These are phyloP conservation scores for Cystofilobasidium ferigula DNA, from an alignment of 768 basidiomycete genomes.

Conservation along the genomic window DNA sequence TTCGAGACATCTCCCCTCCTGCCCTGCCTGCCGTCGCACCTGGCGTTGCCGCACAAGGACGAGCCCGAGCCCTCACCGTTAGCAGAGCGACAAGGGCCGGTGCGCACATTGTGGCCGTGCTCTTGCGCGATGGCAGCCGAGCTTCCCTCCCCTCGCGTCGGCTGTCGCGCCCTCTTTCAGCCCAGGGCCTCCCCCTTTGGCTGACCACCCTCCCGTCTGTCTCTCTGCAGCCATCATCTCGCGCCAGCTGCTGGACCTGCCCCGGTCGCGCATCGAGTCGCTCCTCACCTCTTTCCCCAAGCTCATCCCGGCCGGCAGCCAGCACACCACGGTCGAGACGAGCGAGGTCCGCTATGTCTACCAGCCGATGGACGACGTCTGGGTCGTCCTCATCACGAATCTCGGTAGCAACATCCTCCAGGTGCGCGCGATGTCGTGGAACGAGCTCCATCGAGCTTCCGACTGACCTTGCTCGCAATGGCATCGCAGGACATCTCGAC, in stretches of 20 bases:
- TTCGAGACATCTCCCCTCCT: not conserved
- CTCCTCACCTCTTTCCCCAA: slow-evolving; percentile 95
- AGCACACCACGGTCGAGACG: slow-evolving; percentile 94
- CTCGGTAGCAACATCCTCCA: slow-evolving; percentile 98
- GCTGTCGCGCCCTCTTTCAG: not conserved
- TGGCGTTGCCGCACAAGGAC: too few relatives aligned
- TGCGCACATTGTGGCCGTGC: too few relatives aligned
- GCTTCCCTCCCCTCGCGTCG: not conserved
- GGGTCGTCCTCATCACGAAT: slow-evolving; percentile 94
- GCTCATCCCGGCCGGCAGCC: slow-evolving; percentile 84
- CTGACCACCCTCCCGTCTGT: not conserved
- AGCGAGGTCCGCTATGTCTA: slow-evolving; percentile 92
- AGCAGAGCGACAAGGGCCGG: too few relatives aligned
- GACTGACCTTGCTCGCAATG: not conserved
- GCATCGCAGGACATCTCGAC: slow-evolving; percentile 72
- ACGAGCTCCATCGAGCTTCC: not conserved
- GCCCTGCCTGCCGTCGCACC: not conserved
- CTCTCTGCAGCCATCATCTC: slow-evolving; percentile 68
- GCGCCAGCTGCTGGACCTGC: slow-evolving; percentile 82
- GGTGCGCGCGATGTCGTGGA: slow-evolving; percentile 30
- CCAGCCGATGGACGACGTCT: slow-evolving; percentile 90
- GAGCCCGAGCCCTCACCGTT: too few relatives aligned
- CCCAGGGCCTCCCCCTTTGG: not conserved
- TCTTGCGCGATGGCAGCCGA: too few relatives aligned
- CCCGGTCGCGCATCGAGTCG: slow-evolving; percentile 82